Evolutionary conservation across 805 yeast species (phyloP).

Genomic region (Hanseniaspora lachancei): DNA sequence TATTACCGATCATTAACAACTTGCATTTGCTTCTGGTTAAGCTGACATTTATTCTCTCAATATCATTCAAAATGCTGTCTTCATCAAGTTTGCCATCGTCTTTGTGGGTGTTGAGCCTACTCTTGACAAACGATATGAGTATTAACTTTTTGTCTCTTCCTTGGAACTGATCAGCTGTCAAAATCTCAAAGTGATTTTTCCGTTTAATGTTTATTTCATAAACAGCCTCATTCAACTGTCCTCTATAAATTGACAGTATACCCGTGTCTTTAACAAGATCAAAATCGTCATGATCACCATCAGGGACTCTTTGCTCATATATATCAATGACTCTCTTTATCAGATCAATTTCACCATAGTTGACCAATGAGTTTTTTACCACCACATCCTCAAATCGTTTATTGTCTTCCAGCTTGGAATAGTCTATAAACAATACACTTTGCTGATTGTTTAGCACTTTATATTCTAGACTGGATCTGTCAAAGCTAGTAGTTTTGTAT

Average conservation of each 20-base stretch:
- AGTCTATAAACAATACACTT: conserved; percentile 66
- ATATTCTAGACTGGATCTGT: conserved; percentile 39
- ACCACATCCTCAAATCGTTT: conserved; percentile 41
- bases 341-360: conserved; percentile 57
- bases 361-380: conserved; percentile 57
- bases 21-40: conserved; percentile 82
- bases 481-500: conserved; percentile 15
- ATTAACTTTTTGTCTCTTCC: conserved; percentile 92
- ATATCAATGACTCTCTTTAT: conserved; percentile 50
- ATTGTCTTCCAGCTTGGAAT: conserved; percentile 39
- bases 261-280: conserved; percentile 45
- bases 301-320: neutral
- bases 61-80: conserved; percentile 71
- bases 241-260: conserved; percentile 76
- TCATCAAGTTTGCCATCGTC: conserved; percentile 45
- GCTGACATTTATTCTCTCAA: conserved; percentile 90
- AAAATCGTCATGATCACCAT: conserved; percentile 42
- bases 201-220: conserved; percentile 17
- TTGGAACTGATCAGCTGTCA: conserved; percentile 92
- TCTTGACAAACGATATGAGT: conserved; percentile 76
- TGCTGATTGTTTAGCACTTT: conserved; percentile 38
- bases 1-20: conserved; percentile 71
- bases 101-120: conserved; percentile 22
- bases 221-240: conserved; percentile 50
- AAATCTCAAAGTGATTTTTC: conserved; percentile 45